Percentiles rank a stretch among this genome's conserved stretches.
These are phyloP conservation scores for Botrytis elliptica DNA, from an alignment of 2,329 filamentous ascomycete species.

Conservation along the genomic window DNA sequence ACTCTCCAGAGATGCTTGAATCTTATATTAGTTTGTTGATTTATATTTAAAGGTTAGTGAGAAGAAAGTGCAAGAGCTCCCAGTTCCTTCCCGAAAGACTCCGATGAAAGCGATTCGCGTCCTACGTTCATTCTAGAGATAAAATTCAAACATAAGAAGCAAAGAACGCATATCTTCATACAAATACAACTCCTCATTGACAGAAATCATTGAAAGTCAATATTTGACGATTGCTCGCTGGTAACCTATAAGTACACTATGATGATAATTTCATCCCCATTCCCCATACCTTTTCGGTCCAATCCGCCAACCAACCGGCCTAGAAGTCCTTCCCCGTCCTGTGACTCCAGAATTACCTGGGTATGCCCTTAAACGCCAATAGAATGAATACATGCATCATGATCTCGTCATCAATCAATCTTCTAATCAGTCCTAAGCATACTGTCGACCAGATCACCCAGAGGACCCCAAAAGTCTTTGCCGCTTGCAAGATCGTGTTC, in stretches of 20 bases:
- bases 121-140: neutral
- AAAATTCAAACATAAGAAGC: neutral
- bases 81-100: neutral
- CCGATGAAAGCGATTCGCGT: neutral
- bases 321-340: slow-evolving; percentile 23
- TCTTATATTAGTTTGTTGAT: neutral
- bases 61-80: neutral
- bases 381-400: slow-evolving; percentile 25
- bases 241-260: slow-evolving; percentile 19
- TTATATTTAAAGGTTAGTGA: neutral
- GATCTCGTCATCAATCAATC: slow-evolving; percentile 25
- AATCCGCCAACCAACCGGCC: slow-evolving; percentile 9
- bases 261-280: slow-evolving; percentile 9
- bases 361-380: slow-evolving; percentile 33
- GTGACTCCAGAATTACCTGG: slow-evolving; percentile 12
- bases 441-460: slow-evolving; percentile 94
- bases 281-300: slow-evolving; percentile 3
- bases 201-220: neutral
- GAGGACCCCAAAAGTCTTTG: slow-evolving; percentile 94
- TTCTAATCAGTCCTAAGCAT: slow-evolving; percentile 82
- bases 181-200: neutral
- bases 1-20: neutral
- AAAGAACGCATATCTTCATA: neutral
- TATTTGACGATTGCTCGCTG: slow-evolving; percentile 19
- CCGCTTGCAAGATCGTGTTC: slow-evolving; percentile 91